Base-by-base conservation (phyloP, 768 basidiomycete species). In the Lepiota subincarnata region DNA sequence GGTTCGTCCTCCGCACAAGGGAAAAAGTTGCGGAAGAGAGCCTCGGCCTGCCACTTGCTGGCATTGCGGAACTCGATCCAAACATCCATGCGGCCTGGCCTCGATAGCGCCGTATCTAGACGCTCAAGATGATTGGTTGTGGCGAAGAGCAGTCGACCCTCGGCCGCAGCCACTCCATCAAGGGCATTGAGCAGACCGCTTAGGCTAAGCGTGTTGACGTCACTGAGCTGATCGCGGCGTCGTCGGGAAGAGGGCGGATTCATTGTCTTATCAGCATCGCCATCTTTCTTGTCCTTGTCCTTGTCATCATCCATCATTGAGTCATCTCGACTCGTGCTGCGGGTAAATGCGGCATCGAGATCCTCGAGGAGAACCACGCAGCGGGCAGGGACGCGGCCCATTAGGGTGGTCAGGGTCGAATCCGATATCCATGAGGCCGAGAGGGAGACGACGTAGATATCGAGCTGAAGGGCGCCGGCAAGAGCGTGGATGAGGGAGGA, bases 51-150 rank as follows among this genome's bases (percentile, higher is more conserved):
- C 81, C 84, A 86, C 59, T 84, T 85, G 56, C 83, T 86, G 31
- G 92, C 87, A 57, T 89, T 85, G 74, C 85, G 88, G 75, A 95
- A 95, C 67, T 92, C 89, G 42, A 95, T 79, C 84, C 89, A 91
- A 6, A 96, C 89, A 62, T 95, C 93, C 87, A 91, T 89, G 24
- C 89, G 86, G 14, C 93, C 93, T 4, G 93, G 91, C 49, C 93
- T 86, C n/a, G 86, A 89, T 10, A 96, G 81, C 0, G 93, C 93
- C 3, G 92, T 89, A 60, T 96, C 93, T 1, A 96, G 79, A 31
- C 87, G 82, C 61, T 94, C 90, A n/a, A 93, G 74, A 63, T 95
- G 92, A 68, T 95, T 95, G 10, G 90, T 92, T 14, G 90, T 92
- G 0, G 92, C 93, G 60, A 95, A 94, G 31, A 96, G 75, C 18